Evolutionary conservation across 73 alveolate species (phyloP), one percentile per base, ranked within the genome.

Genomic region (Paramecium tetraurelia): DNA sequence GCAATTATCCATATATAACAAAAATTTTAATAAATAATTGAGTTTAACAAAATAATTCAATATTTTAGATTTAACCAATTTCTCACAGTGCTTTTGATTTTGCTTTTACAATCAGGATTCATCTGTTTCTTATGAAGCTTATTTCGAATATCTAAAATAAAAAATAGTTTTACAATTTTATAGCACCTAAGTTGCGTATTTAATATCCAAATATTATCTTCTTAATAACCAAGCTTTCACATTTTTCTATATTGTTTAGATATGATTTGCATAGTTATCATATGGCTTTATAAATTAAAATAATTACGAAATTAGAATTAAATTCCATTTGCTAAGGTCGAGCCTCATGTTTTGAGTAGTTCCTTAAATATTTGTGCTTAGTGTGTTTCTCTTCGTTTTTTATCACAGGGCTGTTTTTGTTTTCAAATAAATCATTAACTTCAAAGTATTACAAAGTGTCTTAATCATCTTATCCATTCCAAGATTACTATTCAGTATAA

Each of bases 211-310:
- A 59, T 86, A 86, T 7, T 86, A 33, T 38, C 93, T 86, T 68
- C 93, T 59, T 59, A 86, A 22, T 40, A 86, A 38, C 93, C 93
- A 86, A n/a, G 88, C 93, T 68, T 72, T 86, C 2, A 86, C 93
- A 86, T 86, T 86, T 68, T 86, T 86, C 40, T 86, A 59, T 6
- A 86, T 86, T 10, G 87, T 63, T 12, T 86, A 36, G 1, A 86
- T 86, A 38, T 72, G 86, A 35, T 72, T 40, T 9, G 57, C 57
- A 72, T 72, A 72, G 27, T 33, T 72, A 72, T 72, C 86, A 4
- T 72, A 72, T n/a, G 59, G 59, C 86, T 72, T 2, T 4, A 10
- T 72, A 12, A 36, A 36, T 36, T 16, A 36, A 11, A 72, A 22
- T 18, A 18, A 53, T 53, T 53, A 53, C 84, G 29, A 63, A 63